Base-by-base conservation (phyloP, 2,329 filamentous ascomycete genomes). In the Stachybotrys echinatus region DNA sequence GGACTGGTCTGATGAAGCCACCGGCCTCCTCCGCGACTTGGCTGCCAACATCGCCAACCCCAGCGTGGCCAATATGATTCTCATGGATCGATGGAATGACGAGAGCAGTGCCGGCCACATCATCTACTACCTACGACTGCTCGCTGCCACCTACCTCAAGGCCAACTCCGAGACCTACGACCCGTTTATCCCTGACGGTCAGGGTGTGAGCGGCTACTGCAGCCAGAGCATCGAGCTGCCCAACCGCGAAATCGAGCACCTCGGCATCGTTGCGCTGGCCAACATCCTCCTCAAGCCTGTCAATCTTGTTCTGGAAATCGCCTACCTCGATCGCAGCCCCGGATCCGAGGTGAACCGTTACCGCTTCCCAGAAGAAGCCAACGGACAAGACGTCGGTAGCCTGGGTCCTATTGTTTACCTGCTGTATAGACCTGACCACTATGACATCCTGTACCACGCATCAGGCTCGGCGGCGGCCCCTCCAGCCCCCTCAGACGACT, bases 121-220 rank as follows among this genome's bases (percentile, higher is more conserved):
- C 64, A 87, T 97, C 60, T 96, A 92, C 59, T 90, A 96, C 67
- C 83, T 80, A 44, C 75, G 95, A 68, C 79, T 96, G 23, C 79
- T 97, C 52, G 90, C 92, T 10, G 87, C 85, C 56, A 86, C 91
- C 1, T 95, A 85, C 78, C 84, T 97, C 69, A 92, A 89, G 71
- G 81, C 83, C 14, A 83, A 92, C 60, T 71, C 80, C 1, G 79
- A 77, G 14, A 74, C 80, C 31, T 96, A 91, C 62, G 76, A 84
- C 57, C 81, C 82, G 7, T 97, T 90, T 64, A 78, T 95, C 22
- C 70, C 74, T 6, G 80, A 82, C 48, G 74, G 69, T n/a, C 63
- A 67, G 34, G 74, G 74, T 46, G 73, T 94, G 34, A 77, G 83
- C 14, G 75, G 83, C 21, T 92, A 94, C 67, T 89, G 87, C 64